Evolutionary conservation across 257 asterid genomes (phyloP).

Genomic region (Lithospermum erythrorhizon): DNA sequence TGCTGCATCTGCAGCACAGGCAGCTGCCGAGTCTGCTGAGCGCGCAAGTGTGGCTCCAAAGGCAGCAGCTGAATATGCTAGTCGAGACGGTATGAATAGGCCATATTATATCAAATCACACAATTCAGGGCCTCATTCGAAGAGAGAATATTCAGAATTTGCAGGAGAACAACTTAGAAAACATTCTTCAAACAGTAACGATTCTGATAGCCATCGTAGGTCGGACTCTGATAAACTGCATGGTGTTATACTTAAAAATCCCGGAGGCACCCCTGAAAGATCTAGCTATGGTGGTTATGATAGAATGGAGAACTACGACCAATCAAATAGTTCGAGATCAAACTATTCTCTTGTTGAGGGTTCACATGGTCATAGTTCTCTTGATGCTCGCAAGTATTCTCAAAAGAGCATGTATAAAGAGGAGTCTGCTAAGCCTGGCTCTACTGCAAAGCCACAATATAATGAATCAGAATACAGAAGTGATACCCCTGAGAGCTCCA

Average conservation of each 20-base stretch:
- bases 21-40: conserved; percentile 92
- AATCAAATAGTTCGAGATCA: conserved; percentile 23
- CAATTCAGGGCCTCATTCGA: conserved; percentile 16
- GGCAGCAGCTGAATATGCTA: conserved; percentile 84
- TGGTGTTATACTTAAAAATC: conserved; percentile 16
- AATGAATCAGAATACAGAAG: conserved; percentile 24
- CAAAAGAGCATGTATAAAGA: conserved; percentile 22
- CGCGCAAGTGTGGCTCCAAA: conserved; percentile 80
- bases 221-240: conserved; percentile 20
- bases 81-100: conserved; percentile 26
- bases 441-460: conserved; percentile 13
- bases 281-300: conserved; percentile 20
- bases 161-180: conserved; percentile 18
- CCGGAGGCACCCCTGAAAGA: conserved; percentile 15
- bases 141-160: conserved; percentile 20
- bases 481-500: conserved; percentile 18
- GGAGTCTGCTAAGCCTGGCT: conserved; percentile 3
- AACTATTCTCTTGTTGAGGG: conserved; percentile 26
- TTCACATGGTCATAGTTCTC: conserved; percentile 17
- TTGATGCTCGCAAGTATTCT: conserved; percentile 18
- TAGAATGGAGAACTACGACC: conserved; percentile 21
- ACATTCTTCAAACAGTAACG: conserved; percentile 20
- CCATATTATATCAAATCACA: conserved; percentile 33
- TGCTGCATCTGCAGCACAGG: conserved; percentile 83
- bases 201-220: conserved; percentile 20